Evolutionary conservation across 805 yeast species (phyloP).

Genomic region (Nakazawaea laoshanensis): DNA sequence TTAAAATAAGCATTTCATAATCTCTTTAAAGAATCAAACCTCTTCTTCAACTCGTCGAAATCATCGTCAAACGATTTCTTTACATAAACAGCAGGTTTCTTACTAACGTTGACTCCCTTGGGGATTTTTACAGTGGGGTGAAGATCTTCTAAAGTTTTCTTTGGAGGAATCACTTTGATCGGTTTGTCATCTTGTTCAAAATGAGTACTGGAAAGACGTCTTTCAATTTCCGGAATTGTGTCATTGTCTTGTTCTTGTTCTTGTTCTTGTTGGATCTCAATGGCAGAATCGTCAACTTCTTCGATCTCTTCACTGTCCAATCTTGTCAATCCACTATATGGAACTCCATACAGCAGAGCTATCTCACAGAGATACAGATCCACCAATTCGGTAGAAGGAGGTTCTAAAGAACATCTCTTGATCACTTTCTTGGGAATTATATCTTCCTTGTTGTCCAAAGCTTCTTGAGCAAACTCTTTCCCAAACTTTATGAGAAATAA

Average conservation of each 20-base stretch:
- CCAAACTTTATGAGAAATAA: conserved; percentile 58
- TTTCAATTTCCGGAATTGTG: conserved; percentile 14
- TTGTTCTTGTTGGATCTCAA: conserved; percentile 11
- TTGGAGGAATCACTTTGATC: conserved; percentile 33
- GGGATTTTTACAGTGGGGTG: conserved; percentile 30
- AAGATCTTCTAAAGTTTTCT: conserved; percentile 30
- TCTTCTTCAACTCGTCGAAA: conserved; percentile 54
- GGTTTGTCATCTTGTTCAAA: conserved; percentile 24
- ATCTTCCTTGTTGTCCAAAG: conserved; percentile 38
- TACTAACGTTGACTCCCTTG: conserved; percentile 26
- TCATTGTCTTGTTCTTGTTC: conserved; percentile 16
- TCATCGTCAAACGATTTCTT: conserved; percentile 30
- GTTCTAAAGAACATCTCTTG: conserved; percentile 52
- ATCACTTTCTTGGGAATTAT: conserved; percentile 63
- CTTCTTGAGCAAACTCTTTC: conserved; percentile 50
- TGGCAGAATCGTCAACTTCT: conserved; percentile 19
- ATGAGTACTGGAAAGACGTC: conserved; percentile 16
- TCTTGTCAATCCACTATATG: conserved; percentile 48
- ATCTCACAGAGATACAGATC: conserved; percentile 68
- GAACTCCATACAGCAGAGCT: conserved; percentile 70
- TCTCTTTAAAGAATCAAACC: conserved; percentile 72
- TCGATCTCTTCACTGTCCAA: conserved; percentile 15
- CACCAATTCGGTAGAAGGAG: conserved; percentile 62
- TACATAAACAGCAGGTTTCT: conserved; percentile 14
- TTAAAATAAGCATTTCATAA: conserved; percentile 17